A percentile compares a stretch with the other conserved stretches of the same genome.
phyloP scores from a whole-genome alignment of 305 asterid species.

The Fraxinus dipetala region DNA sequence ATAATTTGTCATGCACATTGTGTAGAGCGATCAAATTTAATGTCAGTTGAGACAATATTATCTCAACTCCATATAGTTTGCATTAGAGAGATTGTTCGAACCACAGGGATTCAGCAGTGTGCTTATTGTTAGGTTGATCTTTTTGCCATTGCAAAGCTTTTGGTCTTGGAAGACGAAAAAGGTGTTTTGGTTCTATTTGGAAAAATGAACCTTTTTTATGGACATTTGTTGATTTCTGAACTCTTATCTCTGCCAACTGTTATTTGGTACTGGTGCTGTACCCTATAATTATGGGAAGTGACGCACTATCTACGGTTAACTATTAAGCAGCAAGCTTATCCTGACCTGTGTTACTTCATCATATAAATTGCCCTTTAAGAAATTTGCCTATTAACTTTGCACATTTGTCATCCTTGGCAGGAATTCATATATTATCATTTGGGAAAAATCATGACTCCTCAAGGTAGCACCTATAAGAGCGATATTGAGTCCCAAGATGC shows the following conservation, averaged over 20 bases:
- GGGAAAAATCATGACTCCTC: slow-evolving; percentile 52
- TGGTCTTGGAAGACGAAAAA: not conserved
- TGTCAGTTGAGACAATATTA: not conserved
- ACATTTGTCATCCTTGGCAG: slow-evolving; percentile 22
- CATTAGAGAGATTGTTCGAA: not conserved
- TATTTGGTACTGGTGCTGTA: not conserved
- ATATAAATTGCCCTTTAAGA: not conserved
- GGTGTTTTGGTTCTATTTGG: not conserved
- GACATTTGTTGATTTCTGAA: not conserved
- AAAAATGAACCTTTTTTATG: not conserved
- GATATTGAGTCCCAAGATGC: slow-evolving; percentile 37
- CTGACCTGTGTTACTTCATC: not conserved
- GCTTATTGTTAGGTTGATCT: not conserved
- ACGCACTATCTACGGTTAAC: not conserved
- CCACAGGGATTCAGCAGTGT: not conserved
- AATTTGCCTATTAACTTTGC: slow-evolving; percentile 6
- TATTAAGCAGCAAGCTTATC: not conserved
- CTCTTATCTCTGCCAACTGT: not conserved
- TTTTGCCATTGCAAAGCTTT: not conserved
- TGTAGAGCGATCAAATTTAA: not conserved
- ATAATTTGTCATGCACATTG: not conserved
- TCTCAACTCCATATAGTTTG: not conserved
- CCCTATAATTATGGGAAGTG: not conserved
- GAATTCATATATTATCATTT: slow-evolving; percentile 5
- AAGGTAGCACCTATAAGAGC: slow-evolving; percentile 43